Evolutionary conservation across 768 basidiomycete species (phyloP), one percentile per base, ranked within the genome.

Genomic region (Kwoniella newhampshirensis): DNA sequence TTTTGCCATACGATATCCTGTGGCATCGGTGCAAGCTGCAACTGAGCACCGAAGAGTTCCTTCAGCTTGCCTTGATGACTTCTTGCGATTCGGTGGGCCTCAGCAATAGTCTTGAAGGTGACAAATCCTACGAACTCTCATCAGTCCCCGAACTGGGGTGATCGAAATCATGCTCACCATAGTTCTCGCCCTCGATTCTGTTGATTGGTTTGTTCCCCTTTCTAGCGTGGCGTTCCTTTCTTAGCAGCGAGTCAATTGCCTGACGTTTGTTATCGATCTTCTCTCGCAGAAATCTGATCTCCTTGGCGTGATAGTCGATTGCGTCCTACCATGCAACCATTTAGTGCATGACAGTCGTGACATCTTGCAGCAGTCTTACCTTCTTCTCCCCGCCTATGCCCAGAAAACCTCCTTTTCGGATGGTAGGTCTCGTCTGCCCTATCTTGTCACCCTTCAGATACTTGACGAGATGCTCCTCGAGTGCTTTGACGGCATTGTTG

Each of bases 401-500:
- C 67, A 89, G 78, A 55, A 82, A 85, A 1, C 86, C 89, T 17
- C 93, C 92, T 13, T 89, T 78, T 15, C 83, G 82, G 61, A 92
- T 85, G 2, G 81, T 87, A 1, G 96, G 96, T 30, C 96, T 80
- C 57, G 87, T 88, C 66, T 84, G 85, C 45, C 82, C 89, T 35
- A 92, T 81, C 67, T 80, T 83, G 1, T 89, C 90, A 7, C 83
- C 86, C 66, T 91, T 92, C 58, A 97, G 82, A 75, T 96, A 97
- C 51, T 84, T 85, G 54, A 97, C 94, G 28, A 99, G 82, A 47
- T 91, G 82, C 35, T 84, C 81, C 75, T 99, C 96, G 55, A 98
- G 83, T 66, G 94, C 86, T 45, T 88, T 82, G n/a, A 99, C 94
- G n/a, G 90, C 87, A 51, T 85, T 79, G 75, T 98, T 98, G 65